Base-by-base conservation (phyloP, 129 eudicot genomes). In the Smallanthus sonchifolius region DNA sequence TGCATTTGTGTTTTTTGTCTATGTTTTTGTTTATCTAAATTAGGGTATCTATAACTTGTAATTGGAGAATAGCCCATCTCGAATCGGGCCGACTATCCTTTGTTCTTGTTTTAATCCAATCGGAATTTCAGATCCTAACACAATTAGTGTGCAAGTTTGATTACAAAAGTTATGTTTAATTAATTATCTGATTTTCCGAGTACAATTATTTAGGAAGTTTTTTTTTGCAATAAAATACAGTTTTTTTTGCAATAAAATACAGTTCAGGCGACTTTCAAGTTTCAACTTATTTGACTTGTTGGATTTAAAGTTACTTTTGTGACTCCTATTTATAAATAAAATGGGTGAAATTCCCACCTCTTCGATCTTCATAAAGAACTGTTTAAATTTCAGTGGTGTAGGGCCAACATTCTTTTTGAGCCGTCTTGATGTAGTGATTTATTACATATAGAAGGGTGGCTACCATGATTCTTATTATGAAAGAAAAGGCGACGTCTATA, bases 401-500 rank as follows among this genome's bases (percentile, higher is more conserved):
- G 24, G 44, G 37, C 17, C 30, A 42, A 40, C 42, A 73, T 56
- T 57, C 40, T 42, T 56, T 28, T 71, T 32, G 56, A 57, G 34
- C 10, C 0, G 34, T 64, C 32, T 64, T 64, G 10, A 38, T 14
- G 24, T 37, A n/a, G 32, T 9, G 49, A 37, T 64, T 49, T n/a
- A 64, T 64, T 64, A 49, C 69, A 64, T 64, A 64, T 64, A 64
- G 32, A n/a, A 64, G 48, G 47, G 47, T 37, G 47, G 28, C 48
- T n/a, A 37, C 42, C 30, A 36, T 64, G 10, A 24, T 20, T 45
- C 30, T 45, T 39, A 7, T 57, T 48, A 72, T 56, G 67, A 20
- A 55, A 40, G 15, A 52, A 72, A 72, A 38, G 36, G 55, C 13
- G 54, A 72, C 39, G 55, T 39, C 76, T 56, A 40, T 59, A 40